phyloP scores from a whole-genome alignment of 805 yeast species.

The Kazachstania viticola region DNA sequence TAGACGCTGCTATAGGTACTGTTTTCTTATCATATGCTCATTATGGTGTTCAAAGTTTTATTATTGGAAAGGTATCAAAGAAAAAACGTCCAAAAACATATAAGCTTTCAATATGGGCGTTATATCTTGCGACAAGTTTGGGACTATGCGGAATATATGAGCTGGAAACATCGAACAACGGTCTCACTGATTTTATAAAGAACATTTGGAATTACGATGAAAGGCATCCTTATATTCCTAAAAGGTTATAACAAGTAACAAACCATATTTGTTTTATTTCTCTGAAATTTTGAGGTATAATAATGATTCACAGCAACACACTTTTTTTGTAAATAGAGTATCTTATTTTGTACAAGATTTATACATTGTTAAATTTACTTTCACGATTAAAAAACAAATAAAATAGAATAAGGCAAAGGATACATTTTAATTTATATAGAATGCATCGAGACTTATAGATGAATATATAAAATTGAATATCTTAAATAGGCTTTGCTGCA shows the following conservation, averaged over 20 bases:
- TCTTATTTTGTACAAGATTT: too few relatives aligned
- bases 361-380: too few relatives aligned
- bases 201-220: constrained; percentile 29
- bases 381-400: too few relatives aligned
- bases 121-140: constrained; percentile 52
- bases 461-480: too few relatives aligned
- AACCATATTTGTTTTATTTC: too few relatives aligned
- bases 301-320: too few relatives aligned
- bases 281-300: too few relatives aligned
- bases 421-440: too few relatives aligned
- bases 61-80: constrained; percentile 65
- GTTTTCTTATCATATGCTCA: constrained; percentile 51
- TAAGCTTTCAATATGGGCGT: constrained; percentile 43
- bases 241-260: constrained; percentile 6
- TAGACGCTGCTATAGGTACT: constrained; percentile 48
- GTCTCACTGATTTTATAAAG: constrained; percentile 39
- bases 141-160: constrained; percentile 63
- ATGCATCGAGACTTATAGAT: too few relatives aligned
- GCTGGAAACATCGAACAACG: constrained; percentile 56
- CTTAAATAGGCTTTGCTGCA: too few relatives aligned
- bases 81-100: constrained; percentile 63
- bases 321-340: too few relatives aligned
- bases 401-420: too few relatives aligned
- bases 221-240: constrained; percentile 17
- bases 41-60: constrained; percentile 68